Evolutionary conservation across 2,329 filamentous ascomycete species (phyloP).

Genomic region (Sporothrix protearum): DNA sequence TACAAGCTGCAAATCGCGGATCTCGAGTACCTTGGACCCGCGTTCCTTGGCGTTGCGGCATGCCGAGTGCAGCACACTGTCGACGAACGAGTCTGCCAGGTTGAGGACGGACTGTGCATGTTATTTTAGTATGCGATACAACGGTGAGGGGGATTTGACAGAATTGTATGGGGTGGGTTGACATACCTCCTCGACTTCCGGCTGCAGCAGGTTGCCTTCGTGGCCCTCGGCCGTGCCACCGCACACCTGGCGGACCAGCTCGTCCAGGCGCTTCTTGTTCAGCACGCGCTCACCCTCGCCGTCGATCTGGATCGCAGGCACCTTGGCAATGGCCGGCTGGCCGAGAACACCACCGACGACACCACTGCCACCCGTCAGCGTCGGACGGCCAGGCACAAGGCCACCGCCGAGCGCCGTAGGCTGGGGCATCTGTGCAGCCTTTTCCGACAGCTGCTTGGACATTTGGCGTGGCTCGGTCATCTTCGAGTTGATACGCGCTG

Average conservation of each 20-base stretch:
- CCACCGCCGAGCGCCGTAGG: constrained; percentile 68
- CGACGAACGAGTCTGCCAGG: constrained; percentile 91
- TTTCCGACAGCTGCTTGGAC: constrained; percentile 69
- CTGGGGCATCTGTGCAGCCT: constrained; percentile 65
- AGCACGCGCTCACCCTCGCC: constrained; percentile 88
- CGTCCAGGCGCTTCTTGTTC: constrained; percentile 97
- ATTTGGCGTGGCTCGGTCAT: constrained; percentile 70
- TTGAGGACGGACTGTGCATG: constrained; percentile 69
- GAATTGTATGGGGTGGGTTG: not conserved
- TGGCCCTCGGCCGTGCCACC: constrained; percentile 70
- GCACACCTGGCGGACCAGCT: constrained; percentile 89
- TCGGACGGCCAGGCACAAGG: constrained; percentile 68
- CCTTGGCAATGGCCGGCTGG: constrained; percentile 78
- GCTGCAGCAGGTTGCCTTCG: constrained; percentile 73
- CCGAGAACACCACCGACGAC: constrained; percentile 78
- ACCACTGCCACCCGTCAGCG: constrained; percentile 72
- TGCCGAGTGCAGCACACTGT: constrained; percentile 80
- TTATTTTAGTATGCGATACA: constrained; percentile 16
- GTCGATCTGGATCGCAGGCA: constrained; percentile 81
- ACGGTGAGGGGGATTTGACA: not conserved
- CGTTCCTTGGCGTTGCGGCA: constrained; percentile 92
- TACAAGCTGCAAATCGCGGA: constrained; percentile 78
- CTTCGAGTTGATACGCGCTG: constrained; percentile 31
- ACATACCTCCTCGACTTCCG: constrained; percentile 91
- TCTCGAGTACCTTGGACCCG: constrained; percentile 84